Conservation (phyloP, 345 rosid species). For the Gossypium herbaceum region DNA sequence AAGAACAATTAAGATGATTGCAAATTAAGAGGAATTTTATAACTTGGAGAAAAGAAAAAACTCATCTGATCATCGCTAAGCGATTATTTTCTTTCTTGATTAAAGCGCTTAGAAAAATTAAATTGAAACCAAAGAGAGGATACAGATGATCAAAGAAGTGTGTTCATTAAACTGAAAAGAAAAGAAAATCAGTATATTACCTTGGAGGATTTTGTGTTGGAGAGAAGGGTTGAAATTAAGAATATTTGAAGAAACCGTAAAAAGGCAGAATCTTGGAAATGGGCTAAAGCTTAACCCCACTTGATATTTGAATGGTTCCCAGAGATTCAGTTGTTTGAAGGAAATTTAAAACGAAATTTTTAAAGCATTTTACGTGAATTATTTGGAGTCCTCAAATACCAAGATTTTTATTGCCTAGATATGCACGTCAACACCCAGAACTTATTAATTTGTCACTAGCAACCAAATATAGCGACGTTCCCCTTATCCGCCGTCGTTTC, state of each 20-base stretch:
- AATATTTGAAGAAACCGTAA: not conserved
- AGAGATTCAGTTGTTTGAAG: conserved; percentile 27
- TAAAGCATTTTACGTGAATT: not conserved
- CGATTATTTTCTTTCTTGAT: too few species aligned
- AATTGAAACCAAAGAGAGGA: not conserved
- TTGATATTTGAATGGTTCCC: conserved; percentile 48
- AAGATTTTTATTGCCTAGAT: not conserved
- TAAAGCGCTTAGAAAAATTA: not conserved
- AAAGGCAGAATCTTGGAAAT: not conserved
- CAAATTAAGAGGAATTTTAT: not conserved
- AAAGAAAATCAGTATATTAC: conserved; percentile 11
- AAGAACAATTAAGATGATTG: not conserved
- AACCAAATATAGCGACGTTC: not conserved
- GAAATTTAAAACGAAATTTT: not conserved
- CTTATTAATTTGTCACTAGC: not conserved
- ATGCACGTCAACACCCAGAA: not conserved
- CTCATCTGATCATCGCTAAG: not conserved
- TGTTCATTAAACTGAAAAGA: too few species aligned
- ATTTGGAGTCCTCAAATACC: not conserved
- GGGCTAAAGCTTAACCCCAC: conserved; percentile 42
- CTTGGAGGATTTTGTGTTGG: not conserved
- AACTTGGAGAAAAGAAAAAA: not conserved
- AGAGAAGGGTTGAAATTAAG: not conserved
- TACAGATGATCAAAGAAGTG: not conserved
- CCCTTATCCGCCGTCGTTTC: not conserved